A percentile compares a stretch with the other conserved stretches of the same genome.
Evolutionary conservation across 2,329 filamentous ascomycete genomes (phyloP).

Genomic region (Lecanosticta acicola): DNA sequence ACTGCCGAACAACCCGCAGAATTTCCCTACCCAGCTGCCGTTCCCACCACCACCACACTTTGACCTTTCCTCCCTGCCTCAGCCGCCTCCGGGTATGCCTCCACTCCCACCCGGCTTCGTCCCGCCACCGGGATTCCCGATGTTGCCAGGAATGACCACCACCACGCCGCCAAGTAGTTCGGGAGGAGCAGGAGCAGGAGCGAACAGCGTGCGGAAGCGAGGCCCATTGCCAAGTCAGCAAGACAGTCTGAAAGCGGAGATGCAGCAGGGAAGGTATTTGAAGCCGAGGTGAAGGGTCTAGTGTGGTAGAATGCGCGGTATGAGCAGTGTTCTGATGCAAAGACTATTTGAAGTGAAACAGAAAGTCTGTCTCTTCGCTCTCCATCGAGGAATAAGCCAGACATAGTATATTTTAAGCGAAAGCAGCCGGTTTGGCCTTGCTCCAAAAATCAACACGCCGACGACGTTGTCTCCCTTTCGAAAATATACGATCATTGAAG

Average conservation of each 20-base stretch:
- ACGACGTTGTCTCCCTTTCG: too few species aligned
- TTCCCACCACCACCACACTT: conserved; percentile 20
- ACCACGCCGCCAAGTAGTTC: not conserved
- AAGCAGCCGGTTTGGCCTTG: too few species aligned
- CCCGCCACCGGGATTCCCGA: conserved; percentile 27
- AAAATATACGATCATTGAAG: not conserved
- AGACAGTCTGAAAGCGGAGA: conserved; percentile 73
- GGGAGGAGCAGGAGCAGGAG: conserved; percentile 10
- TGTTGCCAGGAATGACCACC: conserved; percentile 27
- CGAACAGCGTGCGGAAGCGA: conserved; percentile 46
- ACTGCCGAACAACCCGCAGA: conserved; percentile 8
- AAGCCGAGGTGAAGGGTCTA: conserved; percentile 27
- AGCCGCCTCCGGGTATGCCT: conserved; percentile 23
- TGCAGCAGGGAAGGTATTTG: conserved; percentile 53
- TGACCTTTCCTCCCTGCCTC: conserved; percentile 25
- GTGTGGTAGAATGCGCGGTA: not conserved
- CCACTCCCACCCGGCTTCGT: conserved; percentile 32
- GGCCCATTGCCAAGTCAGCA: conserved; percentile 77
- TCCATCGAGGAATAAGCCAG: too few species aligned
- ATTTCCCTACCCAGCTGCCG: conserved; percentile 27
- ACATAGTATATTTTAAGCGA: too few species aligned
- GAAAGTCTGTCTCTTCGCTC: too few species aligned
- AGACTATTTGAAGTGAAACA: too few species aligned
- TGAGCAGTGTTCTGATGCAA: too few species aligned
- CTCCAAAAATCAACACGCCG: too few species aligned